phyloP scores from a whole-genome alignment of 208 protist species.

The Strigomonas culicis region DNA sequence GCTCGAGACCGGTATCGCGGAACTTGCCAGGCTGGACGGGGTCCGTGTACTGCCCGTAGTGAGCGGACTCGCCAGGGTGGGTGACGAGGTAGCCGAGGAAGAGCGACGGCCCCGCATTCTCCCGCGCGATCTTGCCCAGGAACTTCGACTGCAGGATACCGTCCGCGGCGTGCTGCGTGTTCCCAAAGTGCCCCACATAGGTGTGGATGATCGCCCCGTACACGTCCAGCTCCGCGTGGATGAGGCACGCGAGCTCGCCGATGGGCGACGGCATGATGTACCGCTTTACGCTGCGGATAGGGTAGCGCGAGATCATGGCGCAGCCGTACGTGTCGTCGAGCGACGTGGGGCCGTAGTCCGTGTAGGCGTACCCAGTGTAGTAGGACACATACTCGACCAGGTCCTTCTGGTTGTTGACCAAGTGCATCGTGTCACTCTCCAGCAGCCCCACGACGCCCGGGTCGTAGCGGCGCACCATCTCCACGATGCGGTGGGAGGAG shows the following conservation, averaged over 20 bases:
- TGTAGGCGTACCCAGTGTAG: constrained; percentile 68
- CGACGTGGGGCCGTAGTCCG: constrained; percentile 67
- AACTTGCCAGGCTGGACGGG: constrained; percentile 40
- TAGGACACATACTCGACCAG: constrained; percentile 78
- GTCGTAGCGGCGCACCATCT: constrained; percentile 35
- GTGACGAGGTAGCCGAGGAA: constrained; percentile 83
- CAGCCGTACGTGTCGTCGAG: constrained; percentile 85
- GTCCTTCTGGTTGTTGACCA: constrained; percentile 69
- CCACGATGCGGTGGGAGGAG: constrained; percentile 48
- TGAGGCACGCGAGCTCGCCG: constrained; percentile 64
- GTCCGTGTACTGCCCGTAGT: constrained; percentile 52
- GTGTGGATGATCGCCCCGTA: constrained; percentile 56
- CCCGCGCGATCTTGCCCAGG: constrained; percentile 36
- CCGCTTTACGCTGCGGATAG: constrained; percentile 49
- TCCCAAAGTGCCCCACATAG: constrained; percentile 81
- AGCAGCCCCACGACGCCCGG: constrained; percentile 61
- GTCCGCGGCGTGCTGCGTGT: constrained; percentile 82
- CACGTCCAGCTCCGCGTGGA: constrained; percentile 70
- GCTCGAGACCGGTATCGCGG: constrained; percentile 57
- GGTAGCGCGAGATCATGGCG: constrained; percentile 73
- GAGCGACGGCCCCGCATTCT: constrained; percentile 57
- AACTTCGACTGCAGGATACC: constrained; percentile 85
- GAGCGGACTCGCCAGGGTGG: constrained; percentile 40
- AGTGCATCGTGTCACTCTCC: constrained; percentile 74
- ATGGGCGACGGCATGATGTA: constrained; percentile 75